Percentiles rank a stretch among this genome's conserved stretches.
Conservation (phyloP, 2,329 filamentous ascomycete species). For the Biscogniauxia sp. region DNA sequence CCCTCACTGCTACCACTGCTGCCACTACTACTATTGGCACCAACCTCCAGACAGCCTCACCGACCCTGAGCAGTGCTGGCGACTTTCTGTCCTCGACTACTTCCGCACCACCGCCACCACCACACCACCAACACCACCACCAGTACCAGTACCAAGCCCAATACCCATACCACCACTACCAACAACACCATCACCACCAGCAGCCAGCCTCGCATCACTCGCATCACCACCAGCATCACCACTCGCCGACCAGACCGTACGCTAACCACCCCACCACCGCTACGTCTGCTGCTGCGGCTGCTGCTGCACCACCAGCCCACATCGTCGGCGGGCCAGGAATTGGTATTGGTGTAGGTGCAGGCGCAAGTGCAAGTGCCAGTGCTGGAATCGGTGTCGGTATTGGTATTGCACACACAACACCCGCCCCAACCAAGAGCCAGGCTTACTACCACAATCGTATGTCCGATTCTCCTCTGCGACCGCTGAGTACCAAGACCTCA, state of each 20-base stretch:
- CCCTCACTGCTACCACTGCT: conserved; percentile 7
- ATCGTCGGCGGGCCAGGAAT: conserved; percentile 1
- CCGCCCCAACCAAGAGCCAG: conserved; percentile 7
- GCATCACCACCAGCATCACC: conserved; percentile 20
- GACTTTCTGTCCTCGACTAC: not conserved
- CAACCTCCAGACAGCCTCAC: not conserved
- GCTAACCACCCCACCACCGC: conserved; percentile 6
- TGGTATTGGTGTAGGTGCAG: conserved; percentile 16
- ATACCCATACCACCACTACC: not conserved
- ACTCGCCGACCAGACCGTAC: conserved; percentile 42
- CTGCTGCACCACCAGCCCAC: conserved; percentile 10
- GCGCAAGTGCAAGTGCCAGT: conserved; percentile 10
- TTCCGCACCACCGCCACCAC: conserved; percentile 25
- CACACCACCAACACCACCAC: conserved; percentile 20
- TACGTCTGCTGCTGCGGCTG: conserved; percentile 13
- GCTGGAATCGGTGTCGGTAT: conserved; percentile 12
- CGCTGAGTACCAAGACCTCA: conserved; percentile 45
- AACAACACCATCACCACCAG: conserved; percentile 34
- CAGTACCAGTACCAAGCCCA: conserved; percentile 17
- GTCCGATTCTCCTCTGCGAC: conserved; percentile 36
- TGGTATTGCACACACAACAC: conserved; percentile 13
- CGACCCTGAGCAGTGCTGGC: not conserved
- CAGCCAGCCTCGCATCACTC: conserved; percentile 40
- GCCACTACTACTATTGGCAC: conserved; percentile 14
- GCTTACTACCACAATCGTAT: conserved; percentile 27